A percentile compares a stretch with the other conserved stretches of the same genome.
phyloP scores from a whole-genome alignment of 2,329 filamentous ascomycete species.

The Colletotrichum sp. region DNA sequence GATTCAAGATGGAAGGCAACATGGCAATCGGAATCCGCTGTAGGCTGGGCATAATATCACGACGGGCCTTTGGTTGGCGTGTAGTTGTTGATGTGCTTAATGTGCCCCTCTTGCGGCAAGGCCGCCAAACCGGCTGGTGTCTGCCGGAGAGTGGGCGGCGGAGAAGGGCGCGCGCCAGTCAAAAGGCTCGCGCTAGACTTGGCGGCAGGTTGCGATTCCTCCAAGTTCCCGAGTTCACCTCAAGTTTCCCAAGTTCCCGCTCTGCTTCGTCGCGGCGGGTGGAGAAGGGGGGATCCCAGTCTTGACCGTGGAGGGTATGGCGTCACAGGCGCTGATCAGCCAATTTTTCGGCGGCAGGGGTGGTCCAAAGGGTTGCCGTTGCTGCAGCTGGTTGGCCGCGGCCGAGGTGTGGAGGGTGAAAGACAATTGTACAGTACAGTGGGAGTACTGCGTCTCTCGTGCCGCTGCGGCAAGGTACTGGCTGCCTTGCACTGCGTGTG shows the following conservation, averaged over 20 bases:
- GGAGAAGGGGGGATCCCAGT: background rate
- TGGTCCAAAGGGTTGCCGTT: background rate
- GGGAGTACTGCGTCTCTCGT: background rate
- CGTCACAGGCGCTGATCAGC: constrained; percentile 35
- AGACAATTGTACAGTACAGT: background rate
- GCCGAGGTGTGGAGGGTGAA: background rate
- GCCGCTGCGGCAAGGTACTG: background rate
- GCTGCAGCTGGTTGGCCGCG: background rate
- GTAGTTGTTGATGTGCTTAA: background rate
- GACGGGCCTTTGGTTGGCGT: background rate
- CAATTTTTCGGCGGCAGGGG: constrained; percentile 20
- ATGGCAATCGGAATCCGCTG: constrained; percentile 11
- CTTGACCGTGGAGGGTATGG: constrained; percentile 27
- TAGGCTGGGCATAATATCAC: constrained; percentile 1
- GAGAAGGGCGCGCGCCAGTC: constrained; percentile 3
- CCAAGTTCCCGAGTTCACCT: background rate
- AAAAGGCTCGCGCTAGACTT: background rate
- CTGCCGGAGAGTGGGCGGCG: constrained; percentile 15
- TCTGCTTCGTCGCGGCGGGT: background rate
- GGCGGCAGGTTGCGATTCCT: background rate
- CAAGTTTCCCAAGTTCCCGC: constrained; percentile 1
- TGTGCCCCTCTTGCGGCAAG: background rate
- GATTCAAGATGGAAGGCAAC: background rate
- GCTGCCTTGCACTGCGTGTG: background rate
- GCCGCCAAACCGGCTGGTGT: constrained; percentile 18